These are phyloP conservation scores for Colletotrichum abscissum DNA, from an alignment of 2,329 filamentous ascomycete species.

Conservation along the genomic window DNA sequence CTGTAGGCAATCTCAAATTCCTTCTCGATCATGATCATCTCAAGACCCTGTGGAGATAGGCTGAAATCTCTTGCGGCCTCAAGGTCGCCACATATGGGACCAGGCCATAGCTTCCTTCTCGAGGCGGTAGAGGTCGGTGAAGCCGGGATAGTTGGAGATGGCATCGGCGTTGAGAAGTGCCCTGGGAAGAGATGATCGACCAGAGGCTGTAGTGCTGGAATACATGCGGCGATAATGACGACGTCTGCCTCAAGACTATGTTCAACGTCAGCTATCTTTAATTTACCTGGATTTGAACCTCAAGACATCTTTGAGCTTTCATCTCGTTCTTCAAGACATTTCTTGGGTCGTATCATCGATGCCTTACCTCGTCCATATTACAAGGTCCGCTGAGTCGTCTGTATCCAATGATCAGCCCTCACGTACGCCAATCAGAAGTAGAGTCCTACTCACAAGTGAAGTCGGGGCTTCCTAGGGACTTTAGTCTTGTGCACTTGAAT, in stretches of 20 bases:
- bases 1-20: slow-evolving; percentile 19
- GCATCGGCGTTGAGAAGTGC: background rate
- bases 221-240: slow-evolving; percentile 48
- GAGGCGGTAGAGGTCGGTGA: background rate
- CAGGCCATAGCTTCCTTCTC: background rate
- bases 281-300: background rate
- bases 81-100: background rate
- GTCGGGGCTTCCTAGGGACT: slow-evolving; percentile 41
- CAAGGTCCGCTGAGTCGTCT: slow-evolving; percentile 25
- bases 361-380: slow-evolving; percentile 22
- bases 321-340: too few relatives aligned
- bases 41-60: background rate
- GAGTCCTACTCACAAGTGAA: slow-evolving; percentile 40
- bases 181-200: slow-evolving; percentile 11
- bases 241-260: slow-evolving; percentile 47
- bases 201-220: slow-evolving; percentile 47
- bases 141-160: background rate
- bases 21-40: slow-evolving; percentile 26
- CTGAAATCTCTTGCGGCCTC: background rate
- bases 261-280: background rate
- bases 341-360: too few relatives aligned
- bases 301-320: too few relatives aligned
- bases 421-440: too few relatives aligned
- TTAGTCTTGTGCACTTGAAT: slow-evolving; percentile 49
- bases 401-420: background rate